Base-by-base conservation (phyloP, 2,329 filamentous ascomycete genomes). In the Sclerotinia trifoliorum region DNA sequence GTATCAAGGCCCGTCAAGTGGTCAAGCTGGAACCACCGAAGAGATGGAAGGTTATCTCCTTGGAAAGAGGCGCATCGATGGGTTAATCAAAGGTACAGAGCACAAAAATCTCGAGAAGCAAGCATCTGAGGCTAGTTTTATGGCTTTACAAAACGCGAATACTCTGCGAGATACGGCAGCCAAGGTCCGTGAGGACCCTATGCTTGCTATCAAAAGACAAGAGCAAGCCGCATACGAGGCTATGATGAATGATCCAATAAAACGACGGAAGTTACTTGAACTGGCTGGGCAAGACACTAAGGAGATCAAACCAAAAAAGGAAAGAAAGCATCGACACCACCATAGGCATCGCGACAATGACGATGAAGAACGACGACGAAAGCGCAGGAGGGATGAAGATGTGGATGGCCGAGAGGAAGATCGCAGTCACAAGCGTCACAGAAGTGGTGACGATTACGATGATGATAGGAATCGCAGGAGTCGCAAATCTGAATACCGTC, bases 11-110 rank as follows among this genome's bases (percentile, higher is more conserved):
- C 93, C 95, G 10, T 90, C 90, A 62, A 85, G 84, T 68, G 92
- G 92, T 48, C 89, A 91, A 76, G 83, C 83, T n/a, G 90, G 90
- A 42, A 92, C 87, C 51, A 87, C 86, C 5, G 94, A 97, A 78
- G 95, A 98, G 80, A 93, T 92, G 81, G 95, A 99, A 77, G 93
- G 91, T 5, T 99, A 96, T 78, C 81, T 99, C 1, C 83, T 99
- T 19, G 95, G 95, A 65, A 98, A 97, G 83, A 86, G 95, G 69
- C 86, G 94, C 69, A 94, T 99, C 78, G 94, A 98, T 81, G 88
- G 89, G 17, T 83, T 99, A 66, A 87, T 93, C 55, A 92, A 95
- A 78, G 92, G 91, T 61, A 90, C 90, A 51, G 92, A 96, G 60
- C 87, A 87, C 73, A 90, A 95, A 78, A 91, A 90, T 72, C 80